A percentile compares a stretch with the other conserved stretches of the same genome.
Conservation (phyloP, 805 yeast genomes). For the Saturnispora sanitii region DNA sequence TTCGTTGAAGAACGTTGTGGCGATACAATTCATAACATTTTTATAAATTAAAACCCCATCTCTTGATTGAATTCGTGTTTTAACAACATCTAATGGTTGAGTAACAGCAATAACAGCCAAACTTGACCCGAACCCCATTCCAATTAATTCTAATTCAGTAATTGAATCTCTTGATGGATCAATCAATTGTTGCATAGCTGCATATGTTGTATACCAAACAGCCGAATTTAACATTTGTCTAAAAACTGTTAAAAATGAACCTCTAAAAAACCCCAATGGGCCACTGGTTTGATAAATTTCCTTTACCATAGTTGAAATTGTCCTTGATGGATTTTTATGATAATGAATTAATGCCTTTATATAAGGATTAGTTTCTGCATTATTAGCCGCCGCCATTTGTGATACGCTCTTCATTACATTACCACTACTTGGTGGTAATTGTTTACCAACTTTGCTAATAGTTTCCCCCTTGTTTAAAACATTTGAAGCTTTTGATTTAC, state of each 20-base stretch:
- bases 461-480: conserved; percentile 7
- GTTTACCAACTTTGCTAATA: conserved; percentile 2
- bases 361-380: conserved; percentile 5
- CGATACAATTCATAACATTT: conserved; percentile 51
- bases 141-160: conserved; percentile 27
- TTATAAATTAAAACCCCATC: conserved; percentile 48
- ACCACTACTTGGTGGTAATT: conserved; percentile 8
- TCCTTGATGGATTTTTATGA: conserved; percentile 45
- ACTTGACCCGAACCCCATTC: conserved; percentile 54
- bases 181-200: conserved; percentile 60
- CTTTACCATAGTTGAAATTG: conserved; percentile 41
- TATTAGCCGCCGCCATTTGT: not conserved
- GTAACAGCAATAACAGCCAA: conserved; percentile 66
- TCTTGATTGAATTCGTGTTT: conserved; percentile 77
- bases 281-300: conserved; percentile 73
- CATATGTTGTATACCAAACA: conserved; percentile 78
- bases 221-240: conserved; percentile 74
- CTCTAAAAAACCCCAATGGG: conserved; percentile 67
- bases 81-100: conserved; percentile 83
- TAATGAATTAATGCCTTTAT: conserved; percentile 24
- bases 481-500: not conserved
- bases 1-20: conserved; percentile 38
- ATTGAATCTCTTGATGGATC: conserved; percentile 43
- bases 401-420: not conserved
- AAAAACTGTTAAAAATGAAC: conserved; percentile 69